A percentile compares a stretch with the other conserved stretches of the same genome.
phyloP scores from a whole-genome alignment of 208 protist species.

The Crithidia sp. region DNA sequence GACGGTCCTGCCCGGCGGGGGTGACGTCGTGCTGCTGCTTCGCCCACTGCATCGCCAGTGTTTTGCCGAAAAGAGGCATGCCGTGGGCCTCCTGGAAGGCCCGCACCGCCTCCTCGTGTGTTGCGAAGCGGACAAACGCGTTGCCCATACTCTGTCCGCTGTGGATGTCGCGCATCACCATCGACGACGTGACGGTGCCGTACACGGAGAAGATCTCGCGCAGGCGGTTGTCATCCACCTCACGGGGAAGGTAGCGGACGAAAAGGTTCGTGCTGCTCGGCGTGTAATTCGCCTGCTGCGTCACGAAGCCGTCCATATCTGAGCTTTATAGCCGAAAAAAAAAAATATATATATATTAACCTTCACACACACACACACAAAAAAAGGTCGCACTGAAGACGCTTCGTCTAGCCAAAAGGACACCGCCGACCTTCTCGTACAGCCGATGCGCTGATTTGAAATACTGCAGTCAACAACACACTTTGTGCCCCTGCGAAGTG shows the following conservation, averaged over 20 bases:
- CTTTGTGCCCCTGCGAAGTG: no score
- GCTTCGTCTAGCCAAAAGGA: no score
- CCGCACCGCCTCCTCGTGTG: conserved; percentile 24
- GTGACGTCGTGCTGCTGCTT: conserved; percentile 43
- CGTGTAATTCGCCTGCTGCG: conserved; percentile 19
- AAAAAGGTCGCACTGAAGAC: no score
- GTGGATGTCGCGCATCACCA: conserved; percentile 63
- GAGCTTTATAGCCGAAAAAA: no score
- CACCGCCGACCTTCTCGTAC: no score
- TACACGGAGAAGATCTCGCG: conserved; percentile 34
- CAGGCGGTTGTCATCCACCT: conserved; percentile 43
- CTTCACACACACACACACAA: no score
- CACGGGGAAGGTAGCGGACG: conserved; percentile 37
- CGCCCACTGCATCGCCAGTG: conserved; percentile 41
- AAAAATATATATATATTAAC: no score
- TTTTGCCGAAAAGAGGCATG: conserved; percentile 21
- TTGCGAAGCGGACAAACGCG: conserved; percentile 49
- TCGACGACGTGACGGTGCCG: conserved; percentile 42
- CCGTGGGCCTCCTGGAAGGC: conserved; percentile 15
- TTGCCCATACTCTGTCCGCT: conserved; percentile 47
- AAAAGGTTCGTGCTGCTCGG: conserved; percentile 56
- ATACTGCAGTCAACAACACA: no score
- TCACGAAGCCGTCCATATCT: not conserved
- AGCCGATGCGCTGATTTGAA: no score
- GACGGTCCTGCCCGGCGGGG: conserved; percentile 32